phyloP scores from a whole-genome alignment of 495 filamentous ascomycete genomes.

The Penicillium simplicissimum region DNA sequence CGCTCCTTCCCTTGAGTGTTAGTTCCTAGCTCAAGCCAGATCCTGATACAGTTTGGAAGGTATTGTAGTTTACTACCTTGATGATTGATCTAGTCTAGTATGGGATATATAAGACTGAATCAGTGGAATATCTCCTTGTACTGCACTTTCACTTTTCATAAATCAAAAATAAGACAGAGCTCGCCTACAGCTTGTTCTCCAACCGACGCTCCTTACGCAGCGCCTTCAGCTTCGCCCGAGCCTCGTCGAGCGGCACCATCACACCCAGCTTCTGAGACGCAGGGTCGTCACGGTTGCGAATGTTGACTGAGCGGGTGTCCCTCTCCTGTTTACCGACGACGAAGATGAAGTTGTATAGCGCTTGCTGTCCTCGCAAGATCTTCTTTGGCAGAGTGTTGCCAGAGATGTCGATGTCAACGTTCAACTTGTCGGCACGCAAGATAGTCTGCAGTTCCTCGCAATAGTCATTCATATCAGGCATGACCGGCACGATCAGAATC shows the following conservation, averaged over 20 bases:
- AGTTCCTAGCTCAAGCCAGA: no score
- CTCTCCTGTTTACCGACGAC: conserved; percentile 85
- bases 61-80: no score
- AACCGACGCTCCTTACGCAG: conserved; percentile 66
- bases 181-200: conserved; percentile 50
- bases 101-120: not conserved
- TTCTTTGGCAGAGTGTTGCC: conserved; percentile 67
- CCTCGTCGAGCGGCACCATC: conserved; percentile 74
- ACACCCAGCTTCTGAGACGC: conserved; percentile 74
- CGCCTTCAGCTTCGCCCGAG: conserved; percentile 66
- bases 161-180: conserved; percentile 5
- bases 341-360: conserved; percentile 57
- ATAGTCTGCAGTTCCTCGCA: conserved; percentile 74
- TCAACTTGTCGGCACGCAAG: conserved; percentile 56
- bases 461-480: conserved; percentile 81
- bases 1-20: no score
- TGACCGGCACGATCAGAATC: conserved; percentile 88
- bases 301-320: conserved; percentile 76
- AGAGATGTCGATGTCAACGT: conserved; percentile 83
- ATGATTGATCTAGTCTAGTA: no score
- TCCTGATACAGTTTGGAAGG: no score
- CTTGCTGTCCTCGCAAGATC: not conserved
- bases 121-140: conserved; percentile 8
- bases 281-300: conserved; percentile 86
- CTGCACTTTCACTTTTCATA: conserved; percentile 22